phyloP scores from a whole-genome alignment of 2,329 filamentous ascomycete species.

The Sphaceloma murrayae region DNA sequence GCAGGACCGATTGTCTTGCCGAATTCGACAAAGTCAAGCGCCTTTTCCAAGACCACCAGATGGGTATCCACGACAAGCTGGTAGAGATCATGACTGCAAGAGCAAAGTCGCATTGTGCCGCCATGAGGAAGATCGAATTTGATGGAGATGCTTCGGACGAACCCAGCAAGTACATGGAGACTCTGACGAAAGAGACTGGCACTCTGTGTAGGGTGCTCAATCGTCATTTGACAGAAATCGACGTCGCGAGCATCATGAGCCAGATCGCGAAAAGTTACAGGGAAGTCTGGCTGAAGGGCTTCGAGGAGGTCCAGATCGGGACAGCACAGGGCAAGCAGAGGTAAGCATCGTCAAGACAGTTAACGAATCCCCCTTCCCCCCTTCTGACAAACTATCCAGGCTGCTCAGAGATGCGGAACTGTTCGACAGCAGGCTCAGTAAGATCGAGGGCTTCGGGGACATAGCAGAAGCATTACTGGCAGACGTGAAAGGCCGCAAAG shows the following conservation, averaged over 20 bases:
- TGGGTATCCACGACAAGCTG: slow-evolving; percentile 82
- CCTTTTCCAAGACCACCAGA: slow-evolving; percentile 79
- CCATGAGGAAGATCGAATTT: slow-evolving; percentile 68
- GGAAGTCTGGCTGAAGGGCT: slow-evolving; percentile 64
- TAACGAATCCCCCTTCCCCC: too few species aligned
- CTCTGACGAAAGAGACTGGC: slow-evolving; percentile 72
- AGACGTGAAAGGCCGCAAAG: slow-evolving; percentile 22
- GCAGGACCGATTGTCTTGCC: slow-evolving; percentile 40
- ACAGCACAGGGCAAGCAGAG: slow-evolving; percentile 60
- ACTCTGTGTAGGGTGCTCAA: slow-evolving; percentile 75
- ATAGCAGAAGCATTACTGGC: slow-evolving; percentile 59
- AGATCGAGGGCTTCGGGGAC: slow-evolving; percentile 69
- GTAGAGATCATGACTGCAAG: slow-evolving; percentile 84
- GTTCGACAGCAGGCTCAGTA: slow-evolving; percentile 60
- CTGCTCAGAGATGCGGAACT: slow-evolving; percentile 68
- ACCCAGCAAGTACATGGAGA: slow-evolving; percentile 70
- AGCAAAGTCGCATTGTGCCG: slow-evolving; percentile 62
- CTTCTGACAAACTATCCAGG: slow-evolving; percentile 37
- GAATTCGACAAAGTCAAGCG: slow-evolving; percentile 85
- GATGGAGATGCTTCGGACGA: slow-evolving; percentile 39
- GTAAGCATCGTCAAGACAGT: slow-evolving; percentile 40
- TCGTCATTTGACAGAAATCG: slow-evolving; percentile 68
- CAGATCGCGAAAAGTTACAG: slow-evolving; percentile 76
- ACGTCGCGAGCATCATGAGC: slow-evolving; percentile 72
- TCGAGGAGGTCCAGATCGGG: slow-evolving; percentile 54